Evolutionary conservation across 1,284 basidiomycete genomes (phyloP).

Genomic region (Irpex rosettiformis): DNA sequence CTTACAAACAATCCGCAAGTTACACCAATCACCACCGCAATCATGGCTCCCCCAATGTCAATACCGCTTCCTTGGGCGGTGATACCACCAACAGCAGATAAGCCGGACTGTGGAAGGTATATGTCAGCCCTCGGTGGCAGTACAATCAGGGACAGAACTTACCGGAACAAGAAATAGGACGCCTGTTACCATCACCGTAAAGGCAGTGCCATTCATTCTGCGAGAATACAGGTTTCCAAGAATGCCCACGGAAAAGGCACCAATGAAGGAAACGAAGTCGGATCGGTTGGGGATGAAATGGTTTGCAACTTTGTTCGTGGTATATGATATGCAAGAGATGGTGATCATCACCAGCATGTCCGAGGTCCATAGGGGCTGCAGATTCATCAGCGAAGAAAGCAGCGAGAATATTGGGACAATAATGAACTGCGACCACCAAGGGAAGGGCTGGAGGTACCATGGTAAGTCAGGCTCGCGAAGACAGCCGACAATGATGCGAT

Average conservation of each 20-base stretch:
- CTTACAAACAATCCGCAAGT: conserved; percentile 90
- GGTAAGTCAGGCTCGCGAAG: conserved; percentile 59
- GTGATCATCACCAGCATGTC: conserved; percentile 82
- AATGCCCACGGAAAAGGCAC: conserved; percentile 80
- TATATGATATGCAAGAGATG: conserved; percentile 79
- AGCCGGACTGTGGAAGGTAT: conserved; percentile 58
- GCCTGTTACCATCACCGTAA: conserved; percentile 87
- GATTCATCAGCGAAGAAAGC: conserved; percentile 70
- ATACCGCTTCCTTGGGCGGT: conserved; percentile 67
- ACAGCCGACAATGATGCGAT: conserved; percentile 62
- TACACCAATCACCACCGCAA: conserved; percentile 86
- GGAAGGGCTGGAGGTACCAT: conserved; percentile 81
- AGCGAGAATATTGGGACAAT: conserved; percentile 83
- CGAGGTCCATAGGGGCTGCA: conserved; percentile 62
- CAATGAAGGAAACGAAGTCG: conserved; percentile 83
- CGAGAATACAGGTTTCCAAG: conserved; percentile 84
- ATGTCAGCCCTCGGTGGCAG: conserved; percentile 3
- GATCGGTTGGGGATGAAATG: conserved; percentile 85
- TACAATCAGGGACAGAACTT: conserved; percentile 27
- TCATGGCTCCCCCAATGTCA: conserved; percentile 80
- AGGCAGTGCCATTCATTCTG: conserved; percentile 85
- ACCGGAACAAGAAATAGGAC: conserved; percentile 84
- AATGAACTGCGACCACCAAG: conserved; percentile 71
- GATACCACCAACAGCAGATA: conserved; percentile 83
- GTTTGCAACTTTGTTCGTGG: conserved; percentile 76